These are phyloP conservation scores for Zygosaccharomyces lentus DNA, from an alignment of 805 yeast species.

Conservation along the genomic window DNA sequence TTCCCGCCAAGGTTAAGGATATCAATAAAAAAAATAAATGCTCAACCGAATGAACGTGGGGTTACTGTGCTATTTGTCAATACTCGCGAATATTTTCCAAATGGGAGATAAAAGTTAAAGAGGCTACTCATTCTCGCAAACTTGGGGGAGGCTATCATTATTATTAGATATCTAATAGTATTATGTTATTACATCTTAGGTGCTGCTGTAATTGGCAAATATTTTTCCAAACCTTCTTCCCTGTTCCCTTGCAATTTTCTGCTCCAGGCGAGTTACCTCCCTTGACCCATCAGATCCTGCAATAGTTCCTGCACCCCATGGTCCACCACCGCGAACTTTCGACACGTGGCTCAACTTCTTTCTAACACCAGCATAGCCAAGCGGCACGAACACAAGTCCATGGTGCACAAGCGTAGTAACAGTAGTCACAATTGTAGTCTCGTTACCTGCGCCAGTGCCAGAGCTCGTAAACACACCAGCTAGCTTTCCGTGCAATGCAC, in stretches of 20 bases:
- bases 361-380: constrained; percentile 61
- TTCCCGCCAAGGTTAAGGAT: too few relatives aligned
- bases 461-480: constrained; percentile 71
- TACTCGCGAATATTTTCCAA: too few relatives aligned
- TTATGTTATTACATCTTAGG: not conserved
- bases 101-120: too few relatives aligned
- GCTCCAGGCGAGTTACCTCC: constrained; percentile 57
- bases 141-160: not conserved
- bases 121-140: too few relatives aligned
- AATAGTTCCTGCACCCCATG: constrained; percentile 82
- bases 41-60: too few relatives aligned
- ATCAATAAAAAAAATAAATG: too few relatives aligned
- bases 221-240: constrained; percentile 59
- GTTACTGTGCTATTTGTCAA: too few relatives aligned
- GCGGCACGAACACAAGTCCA: constrained; percentile 74
- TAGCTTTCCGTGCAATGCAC: constrained; percentile 68
- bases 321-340: constrained; percentile 73
- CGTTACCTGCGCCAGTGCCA: constrained; percentile 84
- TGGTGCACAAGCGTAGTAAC: constrained; percentile 69
- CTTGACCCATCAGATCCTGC: constrained; percentile 79
- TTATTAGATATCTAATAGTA: not conserved
- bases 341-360: constrained; percentile 49
- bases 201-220: constrained; percentile 25
- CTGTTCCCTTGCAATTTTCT: constrained; percentile 58
- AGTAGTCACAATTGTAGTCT: constrained; percentile 59